Percentiles rank a stretch among this genome's conserved stretches.
phyloP scores from a whole-genome alignment of 1,139 yeast genomes.

The Pichia sp. region DNA sequence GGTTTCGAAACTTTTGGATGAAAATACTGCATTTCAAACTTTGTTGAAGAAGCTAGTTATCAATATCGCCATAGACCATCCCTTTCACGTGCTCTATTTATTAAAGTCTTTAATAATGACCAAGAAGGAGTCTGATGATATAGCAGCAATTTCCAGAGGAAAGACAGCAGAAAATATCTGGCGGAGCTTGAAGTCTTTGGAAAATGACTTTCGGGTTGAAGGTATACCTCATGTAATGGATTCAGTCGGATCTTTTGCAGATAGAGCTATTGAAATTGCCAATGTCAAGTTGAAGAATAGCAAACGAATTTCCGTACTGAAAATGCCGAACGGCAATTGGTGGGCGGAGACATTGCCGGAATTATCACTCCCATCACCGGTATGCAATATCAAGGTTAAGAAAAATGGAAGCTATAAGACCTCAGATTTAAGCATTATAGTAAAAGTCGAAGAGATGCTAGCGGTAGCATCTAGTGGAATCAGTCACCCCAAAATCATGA shows the following conservation, averaged over 20 bases:
- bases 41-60: constrained; percentile 44
- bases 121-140: constrained; percentile 27
- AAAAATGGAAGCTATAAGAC: constrained; percentile 36
- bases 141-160: constrained; percentile 39
- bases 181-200: constrained; percentile 21
- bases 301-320: constrained; percentile 17
- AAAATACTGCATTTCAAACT: constrained; percentile 45
- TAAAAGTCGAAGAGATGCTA: constrained; percentile 37
- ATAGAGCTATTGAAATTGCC: constrained; percentile 46
- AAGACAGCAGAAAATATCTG: constrained; percentile 46
- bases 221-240: constrained; percentile 24
- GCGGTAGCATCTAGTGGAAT: constrained; percentile 71
- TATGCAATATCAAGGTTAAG: constrained; percentile 39
- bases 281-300: constrained; percentile 34
- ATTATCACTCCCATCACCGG: constrained; percentile 60
- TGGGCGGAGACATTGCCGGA: constrained; percentile 49
- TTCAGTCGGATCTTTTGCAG: constrained; percentile 44
- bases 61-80: constrained; percentile 54
- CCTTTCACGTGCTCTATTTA: constrained; percentile 70
- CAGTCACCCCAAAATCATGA: constrained; percentile 77
- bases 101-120: constrained; percentile 50
- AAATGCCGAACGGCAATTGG: constrained; percentile 35
- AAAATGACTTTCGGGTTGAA: constrained; percentile 9
- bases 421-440: constrained; percentile 40
- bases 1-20: constrained; percentile 59